Base-by-base conservation (phyloP, 177 flowering plant species). In the Vitis hybrid region DNA sequence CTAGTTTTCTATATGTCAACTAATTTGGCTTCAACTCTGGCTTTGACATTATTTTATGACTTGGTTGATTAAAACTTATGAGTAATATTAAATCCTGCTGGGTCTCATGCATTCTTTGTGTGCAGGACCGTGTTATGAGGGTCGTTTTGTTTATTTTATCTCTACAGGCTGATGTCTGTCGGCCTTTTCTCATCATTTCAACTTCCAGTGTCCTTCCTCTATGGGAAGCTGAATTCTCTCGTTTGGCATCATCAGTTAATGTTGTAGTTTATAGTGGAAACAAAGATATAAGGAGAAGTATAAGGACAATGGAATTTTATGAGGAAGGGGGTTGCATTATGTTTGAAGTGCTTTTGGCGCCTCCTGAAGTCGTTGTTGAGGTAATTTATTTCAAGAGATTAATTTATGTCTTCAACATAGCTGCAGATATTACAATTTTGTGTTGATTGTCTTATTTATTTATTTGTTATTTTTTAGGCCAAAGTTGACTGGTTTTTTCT, bases 191-290 rank as follows among this genome's bases (percentile, higher is more conserved):
- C 21, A 72, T 92, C 32, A 76, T 91, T 59, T 68, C 92, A 51
- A 64, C 82, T 56, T 62, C 81, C 45, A 21, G 73, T 51, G 66
- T 81, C 12, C 75, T 87, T 66, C 50, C 77, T 74, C 72, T 56
- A 21, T 91, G 96, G 97, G 94, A 90, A 64, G 73, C 84, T 72
- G 90, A 85, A 73, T 86, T 92, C 61, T 62, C 70, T n/a, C 85
- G 67, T 30, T 64, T 86, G 72, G 90, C 85, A 19, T 84, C 89
- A 62, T 79, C 87, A 73, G 19, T 85, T 18, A 78, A 83, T 82
- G 79, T 81, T 74, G 85, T 89, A 51, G 81, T 83, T 64, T 92
- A 89, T 67, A 72, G 51, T 78, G 97, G 92, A 60, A 75, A 56
- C 65, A 82, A 66, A 75, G 83, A 81, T 61, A 69, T 76, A 2